Evolutionary conservation across 2,329 filamentous ascomycete species (phyloP).

Genomic region (Amauroascus niger): DNA sequence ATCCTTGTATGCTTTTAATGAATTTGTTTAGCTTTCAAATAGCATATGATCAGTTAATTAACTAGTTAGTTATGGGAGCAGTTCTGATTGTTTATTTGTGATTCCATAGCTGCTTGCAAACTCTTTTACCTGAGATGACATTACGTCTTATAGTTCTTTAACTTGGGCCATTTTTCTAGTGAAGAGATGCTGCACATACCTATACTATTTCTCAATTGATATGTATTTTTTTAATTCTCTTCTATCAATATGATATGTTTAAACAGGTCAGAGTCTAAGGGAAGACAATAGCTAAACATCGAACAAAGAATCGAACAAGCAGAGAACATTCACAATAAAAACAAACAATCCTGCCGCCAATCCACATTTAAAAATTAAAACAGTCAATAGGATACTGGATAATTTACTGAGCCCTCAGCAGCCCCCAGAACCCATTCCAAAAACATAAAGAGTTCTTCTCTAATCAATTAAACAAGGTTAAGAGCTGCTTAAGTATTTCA

Average conservation of each 20-base stretch:
- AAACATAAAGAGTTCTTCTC: not conserved
- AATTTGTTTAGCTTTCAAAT: too few relatives aligned
- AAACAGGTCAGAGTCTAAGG: too few relatives aligned
- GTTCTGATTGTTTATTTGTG: too few relatives aligned
- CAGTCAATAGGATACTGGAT: not conserved
- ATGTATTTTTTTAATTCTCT: not conserved
- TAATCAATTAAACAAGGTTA: not conserved
- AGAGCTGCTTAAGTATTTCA: slow-evolving; percentile 43
- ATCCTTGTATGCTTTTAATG: not conserved
- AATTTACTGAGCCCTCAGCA: not conserved
- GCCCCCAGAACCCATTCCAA: not conserved
- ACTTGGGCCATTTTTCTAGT: not conserved
- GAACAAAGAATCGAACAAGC: too few relatives aligned
- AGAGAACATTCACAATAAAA: not conserved
- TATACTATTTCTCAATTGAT: not conserved
- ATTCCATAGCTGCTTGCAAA: too few relatives aligned
- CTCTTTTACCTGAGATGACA: too few relatives aligned
- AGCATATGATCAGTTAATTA: too few relatives aligned
- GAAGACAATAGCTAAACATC: not conserved
- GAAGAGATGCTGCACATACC: not conserved
- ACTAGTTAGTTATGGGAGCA: too few relatives aligned
- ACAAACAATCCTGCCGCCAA: slow-evolving; percentile 1
- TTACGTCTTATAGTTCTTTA: too few relatives aligned
- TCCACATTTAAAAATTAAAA: not conserved
- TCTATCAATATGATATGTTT: not conserved